Base-by-base conservation (phyloP, 2,329 filamentous ascomycete species). In the Xylariaceae sp. region DNA sequence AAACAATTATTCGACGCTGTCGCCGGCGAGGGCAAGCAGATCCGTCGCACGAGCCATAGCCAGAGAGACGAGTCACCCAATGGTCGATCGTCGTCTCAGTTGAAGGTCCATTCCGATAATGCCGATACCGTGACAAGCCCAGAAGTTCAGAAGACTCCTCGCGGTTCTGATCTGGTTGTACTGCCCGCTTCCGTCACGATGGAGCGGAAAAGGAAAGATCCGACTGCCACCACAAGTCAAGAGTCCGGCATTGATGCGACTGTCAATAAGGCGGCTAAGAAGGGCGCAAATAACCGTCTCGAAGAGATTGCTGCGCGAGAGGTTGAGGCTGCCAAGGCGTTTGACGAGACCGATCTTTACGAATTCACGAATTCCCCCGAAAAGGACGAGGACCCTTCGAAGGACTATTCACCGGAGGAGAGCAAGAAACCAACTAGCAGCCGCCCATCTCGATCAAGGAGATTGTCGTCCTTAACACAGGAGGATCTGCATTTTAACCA, bases 1-100 rank as follows among this genome's bases (percentile, higher is more conserved):
- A 90, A 90, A 69, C 85, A 90, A 64, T 74, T 92, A 8, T 83
- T 88, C 41, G 88, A 92, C 71, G 89, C 89, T 1, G 89, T 93
- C 11, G 75, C 81, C 9, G 85, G 82, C n/a, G 82, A 88, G 65
- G 82, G 80, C 37, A 85, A 81, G 68, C 77, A 80, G 60, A 68
- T 72, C 59, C 78, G 77, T 53, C 73, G 76, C 56, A 74, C 72
- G 23, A 80, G 77, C 61, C 69, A 71, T 48, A 74, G 67, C 45
- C 68, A 69, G 57, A 58, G 65, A 35, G 70, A 72, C 23, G 71
- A 72, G 7, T 58, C 62, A 44, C 39, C 62, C 2, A 66, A 66
- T 10, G 62, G 59, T 8, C 13, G 5, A 47, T 69, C 70, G 3
- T 64, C 34, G 30, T 56, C 51, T 15, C 59, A 56, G 34, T 34